Evolutionary conservation across 2,329 filamentous ascomycete genomes (phyloP).

Genomic region (Pseudohalonectria lignicola): DNA sequence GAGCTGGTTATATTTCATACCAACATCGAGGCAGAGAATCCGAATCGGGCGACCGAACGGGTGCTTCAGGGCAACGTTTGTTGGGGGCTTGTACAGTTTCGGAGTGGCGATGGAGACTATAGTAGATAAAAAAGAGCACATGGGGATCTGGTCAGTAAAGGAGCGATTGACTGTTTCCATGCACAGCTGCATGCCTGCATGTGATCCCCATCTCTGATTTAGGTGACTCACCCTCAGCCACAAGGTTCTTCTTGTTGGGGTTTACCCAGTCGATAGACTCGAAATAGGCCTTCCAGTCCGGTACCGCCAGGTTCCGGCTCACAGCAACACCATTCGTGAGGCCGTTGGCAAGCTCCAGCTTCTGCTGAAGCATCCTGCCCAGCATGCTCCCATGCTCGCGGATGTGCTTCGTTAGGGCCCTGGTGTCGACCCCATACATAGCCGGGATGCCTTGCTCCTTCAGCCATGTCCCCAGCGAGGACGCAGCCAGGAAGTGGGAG

Average conservation of each 20-base stretch:
- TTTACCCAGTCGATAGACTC: constrained; percentile 81
- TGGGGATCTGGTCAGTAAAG: too few species aligned
- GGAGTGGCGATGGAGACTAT: constrained; percentile 81
- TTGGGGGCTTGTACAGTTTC: constrained; percentile 71
- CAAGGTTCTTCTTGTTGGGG: constrained; percentile 86
- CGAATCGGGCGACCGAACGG: constrained; percentile 79
- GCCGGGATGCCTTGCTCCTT: constrained; percentile 92
- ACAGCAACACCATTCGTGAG: constrained; percentile 21
- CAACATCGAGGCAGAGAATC: constrained; percentile 89
- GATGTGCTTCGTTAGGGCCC: constrained; percentile 88
- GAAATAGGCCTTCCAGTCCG: constrained; percentile 47
- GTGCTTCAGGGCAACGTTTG: constrained; percentile 65
- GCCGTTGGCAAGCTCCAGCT: constrained; percentile 40
- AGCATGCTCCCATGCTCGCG: constrained; percentile 93
- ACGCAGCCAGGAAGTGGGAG: constrained; percentile 85
- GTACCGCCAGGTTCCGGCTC: constrained; percentile 17
- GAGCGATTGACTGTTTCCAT: too few species aligned
- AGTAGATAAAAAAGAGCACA: too few species aligned
- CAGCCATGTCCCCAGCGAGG: constrained; percentile 87
- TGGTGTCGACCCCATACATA: constrained; percentile 90
- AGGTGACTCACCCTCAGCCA: constrained; percentile 71
- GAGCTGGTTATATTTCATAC: constrained; percentile 97
- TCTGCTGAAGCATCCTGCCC: constrained; percentile 74
- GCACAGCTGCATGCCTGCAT: too few species aligned
- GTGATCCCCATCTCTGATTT: too few species aligned